Evolutionary conservation across 83 land plant species (phyloP).

Genomic region (Diphasiastrum complanatum): DNA sequence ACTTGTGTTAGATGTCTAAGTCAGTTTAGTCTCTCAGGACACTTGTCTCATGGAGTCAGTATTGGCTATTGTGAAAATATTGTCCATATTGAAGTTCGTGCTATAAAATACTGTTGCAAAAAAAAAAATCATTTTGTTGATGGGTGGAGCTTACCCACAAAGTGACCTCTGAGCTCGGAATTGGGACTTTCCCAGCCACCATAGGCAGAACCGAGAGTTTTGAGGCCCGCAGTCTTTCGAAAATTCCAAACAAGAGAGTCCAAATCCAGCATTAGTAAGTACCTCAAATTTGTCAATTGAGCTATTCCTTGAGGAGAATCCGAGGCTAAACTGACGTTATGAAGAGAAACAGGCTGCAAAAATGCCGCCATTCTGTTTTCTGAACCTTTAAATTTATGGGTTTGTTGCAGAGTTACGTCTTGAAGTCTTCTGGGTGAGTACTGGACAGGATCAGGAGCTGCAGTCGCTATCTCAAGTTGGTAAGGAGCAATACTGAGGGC

Average conservation of each 20-base stretch:
- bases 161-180: conserved; percentile 80
- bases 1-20: too few species aligned
- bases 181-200: conserved; percentile 77
- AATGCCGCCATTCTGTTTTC: too few species aligned
- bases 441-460: too few species aligned
- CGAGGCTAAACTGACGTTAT: conserved; percentile 53
- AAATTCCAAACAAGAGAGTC: conserved; percentile 84
- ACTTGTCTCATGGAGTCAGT: too few species aligned
- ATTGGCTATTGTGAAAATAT: background rate
- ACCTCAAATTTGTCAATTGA: conserved; percentile 80
- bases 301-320: conserved; percentile 52
- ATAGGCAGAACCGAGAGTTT: conserved; percentile 53
- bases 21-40: too few species aligned
- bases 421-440: too few species aligned
- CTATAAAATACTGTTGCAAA: conserved; percentile 3
- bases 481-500: too few species aligned
- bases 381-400: too few species aligned
- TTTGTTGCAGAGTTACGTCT: too few species aligned
- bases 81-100: background rate
- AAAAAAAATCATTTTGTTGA: background rate
- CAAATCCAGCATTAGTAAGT: conserved; percentile 73
- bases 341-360: too few species aligned
- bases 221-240: conserved; percentile 58
- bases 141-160: conserved; percentile 55
- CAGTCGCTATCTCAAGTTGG: too few species aligned